phyloP scores from a whole-genome alignment of 371 early-diverging fungal species.

The Mortierella sp. region DNA sequence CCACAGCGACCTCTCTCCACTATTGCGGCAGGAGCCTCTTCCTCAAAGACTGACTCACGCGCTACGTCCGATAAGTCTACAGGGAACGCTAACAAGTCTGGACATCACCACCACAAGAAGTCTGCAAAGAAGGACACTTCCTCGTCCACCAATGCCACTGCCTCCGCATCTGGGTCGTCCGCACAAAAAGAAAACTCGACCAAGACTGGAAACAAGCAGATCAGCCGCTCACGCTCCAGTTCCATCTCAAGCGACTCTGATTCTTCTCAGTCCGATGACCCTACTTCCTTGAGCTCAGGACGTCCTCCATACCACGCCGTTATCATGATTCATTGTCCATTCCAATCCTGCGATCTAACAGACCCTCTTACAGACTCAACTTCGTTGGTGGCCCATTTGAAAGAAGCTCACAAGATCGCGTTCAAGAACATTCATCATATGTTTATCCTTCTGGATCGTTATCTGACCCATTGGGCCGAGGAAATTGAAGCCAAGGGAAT shows the following conservation, averaged over 20 bases:
- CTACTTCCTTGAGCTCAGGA: slow-evolving; percentile 20
- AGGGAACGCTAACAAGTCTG: slow-evolving; percentile 12
- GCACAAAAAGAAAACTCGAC: slow-evolving; percentile 8
- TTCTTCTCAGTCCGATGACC: slow-evolving; percentile 48
- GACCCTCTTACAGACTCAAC: slow-evolving; percentile 76
- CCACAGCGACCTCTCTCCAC: slow-evolving; percentile 32
- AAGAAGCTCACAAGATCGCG: slow-evolving; percentile 70
- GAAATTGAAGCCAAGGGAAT: slow-evolving; percentile 58
- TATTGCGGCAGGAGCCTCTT: slow-evolving; percentile 6
- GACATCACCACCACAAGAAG: slow-evolving; percentile 19
- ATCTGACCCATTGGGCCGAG: slow-evolving; percentile 80
- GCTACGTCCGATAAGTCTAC: slow-evolving; percentile 13
- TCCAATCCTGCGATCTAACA: slow-evolving; percentile 60
- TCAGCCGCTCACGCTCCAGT: slow-evolving; percentile 42
- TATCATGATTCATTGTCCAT: slow-evolving; percentile 68
- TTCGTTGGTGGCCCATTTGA: slow-evolving; percentile 75
- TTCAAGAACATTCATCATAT: slow-evolving; percentile 86
- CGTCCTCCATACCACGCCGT: slow-evolving; percentile 75
- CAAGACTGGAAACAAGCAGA: slow-evolving; percentile 4
- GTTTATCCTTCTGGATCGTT: slow-evolving; percentile 83
- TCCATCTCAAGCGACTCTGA: slow-evolving; percentile 55
- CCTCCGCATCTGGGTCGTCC: background rate
- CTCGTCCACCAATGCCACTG: background rate
- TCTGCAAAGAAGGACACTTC: slow-evolving; percentile 27
- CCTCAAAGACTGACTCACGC: slow-evolving; percentile 31